phyloP scores from a whole-genome alignment of 2,329 filamentous ascomycete species.

The Pseudogymnoascus sp. region DNA sequence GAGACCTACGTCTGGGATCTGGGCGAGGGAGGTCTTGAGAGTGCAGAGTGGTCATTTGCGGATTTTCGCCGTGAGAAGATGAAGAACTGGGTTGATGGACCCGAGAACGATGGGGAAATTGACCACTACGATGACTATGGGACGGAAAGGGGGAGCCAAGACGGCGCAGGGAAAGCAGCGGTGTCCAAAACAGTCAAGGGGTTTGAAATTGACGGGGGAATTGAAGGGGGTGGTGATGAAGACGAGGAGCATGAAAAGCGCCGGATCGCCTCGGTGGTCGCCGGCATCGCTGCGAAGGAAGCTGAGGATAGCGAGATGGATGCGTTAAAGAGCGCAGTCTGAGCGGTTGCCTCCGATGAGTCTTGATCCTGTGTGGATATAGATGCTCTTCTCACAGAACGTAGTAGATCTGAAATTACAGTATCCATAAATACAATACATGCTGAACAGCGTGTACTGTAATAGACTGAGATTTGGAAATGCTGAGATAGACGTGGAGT shows the following conservation, averaged over 20 bases:
- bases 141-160: background rate
- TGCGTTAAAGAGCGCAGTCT: background rate
- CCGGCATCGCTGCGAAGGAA: conserved; percentile 8
- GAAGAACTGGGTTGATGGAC: conserved; percentile 36
- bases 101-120: conserved; percentile 18
- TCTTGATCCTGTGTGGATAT: background rate
- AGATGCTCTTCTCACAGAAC: background rate
- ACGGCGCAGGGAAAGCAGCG: background rate
- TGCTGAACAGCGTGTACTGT: background rate
- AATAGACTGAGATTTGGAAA: background rate
- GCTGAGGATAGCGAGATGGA: background rate
- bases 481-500: background rate
- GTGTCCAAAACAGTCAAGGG: background rate
- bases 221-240: background rate
- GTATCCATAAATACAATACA: background rate
- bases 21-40: conserved; percentile 49
- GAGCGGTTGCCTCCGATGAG: background rate
- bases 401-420: conserved; percentile 6
- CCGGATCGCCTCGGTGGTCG: conserved; percentile 4
- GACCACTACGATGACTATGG: background rate
- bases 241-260: background rate
- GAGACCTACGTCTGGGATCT: conserved; percentile 59
- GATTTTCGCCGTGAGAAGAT: conserved; percentile 74
- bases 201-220: background rate
- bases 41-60: conserved; percentile 79